phyloP scores from a whole-genome alignment of 352 stramenopile species.

The Globisporangium solare region DNA sequence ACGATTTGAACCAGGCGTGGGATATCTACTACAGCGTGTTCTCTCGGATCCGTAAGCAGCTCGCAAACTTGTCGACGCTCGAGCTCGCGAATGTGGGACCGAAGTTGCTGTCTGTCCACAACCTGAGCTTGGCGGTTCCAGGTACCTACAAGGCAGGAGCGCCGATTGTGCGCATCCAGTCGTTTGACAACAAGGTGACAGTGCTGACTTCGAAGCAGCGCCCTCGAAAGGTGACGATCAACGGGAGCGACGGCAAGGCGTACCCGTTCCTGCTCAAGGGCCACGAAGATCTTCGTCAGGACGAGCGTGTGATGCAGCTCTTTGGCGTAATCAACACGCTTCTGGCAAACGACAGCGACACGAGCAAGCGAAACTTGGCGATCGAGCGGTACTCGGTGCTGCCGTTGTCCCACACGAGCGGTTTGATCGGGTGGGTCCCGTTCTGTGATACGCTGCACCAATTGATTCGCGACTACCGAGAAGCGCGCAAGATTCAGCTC shows the following conservation, averaged over 20 bases:
- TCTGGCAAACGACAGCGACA: slow-evolving; percentile 96
- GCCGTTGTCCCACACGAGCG: slow-evolving; percentile 97
- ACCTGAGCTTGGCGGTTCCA: slow-evolving; percentile 96
- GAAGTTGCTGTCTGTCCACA: slow-evolving; percentile 91
- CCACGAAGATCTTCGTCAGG: slow-evolving; percentile 99
- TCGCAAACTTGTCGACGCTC: slow-evolving; percentile 95
- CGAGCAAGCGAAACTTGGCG: slow-evolving; percentile 96
- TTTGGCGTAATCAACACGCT: slow-evolving; percentile 99
- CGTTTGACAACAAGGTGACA: slow-evolving; percentile 94
- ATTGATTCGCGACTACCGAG: slow-evolving; percentile 97
- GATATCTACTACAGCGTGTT: slow-evolving; percentile 99
- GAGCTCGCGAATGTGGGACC: slow-evolving; percentile 98
- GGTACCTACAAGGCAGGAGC: slow-evolving; percentile 84
- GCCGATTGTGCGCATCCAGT: slow-evolving; percentile 85
- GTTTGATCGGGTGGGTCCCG: slow-evolving; percentile 99
- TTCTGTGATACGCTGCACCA: slow-evolving; percentile 99
- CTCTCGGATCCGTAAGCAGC: slow-evolving; percentile 87
- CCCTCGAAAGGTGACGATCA: slow-evolving; percentile 97
- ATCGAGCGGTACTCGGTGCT: slow-evolving; percentile 99
- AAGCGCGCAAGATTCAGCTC: slow-evolving; percentile 91
- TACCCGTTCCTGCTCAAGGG: slow-evolving; percentile 99
- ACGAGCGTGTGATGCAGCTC: slow-evolving; percentile 99
- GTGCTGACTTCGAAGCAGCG: slow-evolving; percentile 99
- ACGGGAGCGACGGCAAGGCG: slow-evolving; percentile 96
- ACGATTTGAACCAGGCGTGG: slow-evolving; percentile 92